These are phyloP conservation scores for Zygosaccharomyces gambellarensis DNA, from an alignment of 805 yeast species.

Conservation along the genomic window DNA sequence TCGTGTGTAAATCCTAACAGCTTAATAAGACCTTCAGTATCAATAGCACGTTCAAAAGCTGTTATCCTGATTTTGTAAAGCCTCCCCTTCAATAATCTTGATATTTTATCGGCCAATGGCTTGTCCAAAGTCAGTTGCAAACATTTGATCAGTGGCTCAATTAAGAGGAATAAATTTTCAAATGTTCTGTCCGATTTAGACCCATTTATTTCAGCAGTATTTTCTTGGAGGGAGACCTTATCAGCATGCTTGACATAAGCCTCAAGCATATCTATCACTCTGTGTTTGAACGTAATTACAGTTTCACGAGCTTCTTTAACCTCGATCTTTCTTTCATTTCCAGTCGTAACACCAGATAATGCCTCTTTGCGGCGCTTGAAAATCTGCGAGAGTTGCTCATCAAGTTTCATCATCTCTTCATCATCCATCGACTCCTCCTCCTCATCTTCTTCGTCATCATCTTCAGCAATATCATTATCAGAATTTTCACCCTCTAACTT, in stretches of 20 bases:
- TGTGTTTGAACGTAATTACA: constrained; percentile 70
- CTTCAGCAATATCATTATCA: constrained; percentile 37
- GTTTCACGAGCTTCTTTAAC: constrained; percentile 75
- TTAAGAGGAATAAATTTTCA: constrained; percentile 36
- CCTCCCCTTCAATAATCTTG: constrained; percentile 59
- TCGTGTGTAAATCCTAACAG: constrained; percentile 42
- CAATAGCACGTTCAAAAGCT: constrained; percentile 14
- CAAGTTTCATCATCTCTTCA: constrained; percentile 94
- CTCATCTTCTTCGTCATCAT: constrained; percentile 49
- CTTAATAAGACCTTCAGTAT: constrained; percentile 22
- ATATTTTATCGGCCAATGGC: constrained; percentile 67
- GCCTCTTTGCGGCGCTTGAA: constrained; percentile 79
- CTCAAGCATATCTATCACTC: constrained; percentile 75
- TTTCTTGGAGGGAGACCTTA: constrained; percentile 15
- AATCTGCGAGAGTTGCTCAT: constrained; percentile 73
- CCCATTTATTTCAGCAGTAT: background rate
- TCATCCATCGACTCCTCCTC: constrained; percentile 88
- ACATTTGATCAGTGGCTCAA: constrained; percentile 54
- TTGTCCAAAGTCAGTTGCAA: constrained; percentile 66
- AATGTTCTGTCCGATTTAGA: background rate
- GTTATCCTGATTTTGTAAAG: constrained; percentile 47
- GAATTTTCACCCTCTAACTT: constrained; percentile 41
- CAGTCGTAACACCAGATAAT: constrained; percentile 48
- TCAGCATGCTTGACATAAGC: constrained; percentile 47
- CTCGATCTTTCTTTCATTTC: constrained; percentile 65